These are phyloP conservation scores for Colletotrichum viniferum DNA, from an alignment of 2,329 filamentous ascomycete species.

Conservation along the genomic window DNA sequence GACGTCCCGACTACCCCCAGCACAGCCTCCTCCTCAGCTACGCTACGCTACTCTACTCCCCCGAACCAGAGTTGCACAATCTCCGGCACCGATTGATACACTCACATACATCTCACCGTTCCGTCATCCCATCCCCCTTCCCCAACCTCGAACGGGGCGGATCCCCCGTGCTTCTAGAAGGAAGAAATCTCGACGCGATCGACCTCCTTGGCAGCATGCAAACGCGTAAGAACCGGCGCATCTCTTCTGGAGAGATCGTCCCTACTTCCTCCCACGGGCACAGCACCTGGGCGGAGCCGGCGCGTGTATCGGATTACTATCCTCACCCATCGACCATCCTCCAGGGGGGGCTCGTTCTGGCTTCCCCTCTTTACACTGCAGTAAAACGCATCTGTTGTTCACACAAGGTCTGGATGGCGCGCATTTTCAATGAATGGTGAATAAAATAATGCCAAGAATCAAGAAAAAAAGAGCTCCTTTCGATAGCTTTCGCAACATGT, in stretches of 20 bases:
- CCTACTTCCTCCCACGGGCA: background rate
- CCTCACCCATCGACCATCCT: background rate
- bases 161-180: constrained; percentile 12
- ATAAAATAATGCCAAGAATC: constrained; percentile 1
- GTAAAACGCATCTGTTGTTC: background rate
- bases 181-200: background rate
- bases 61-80: background rate
- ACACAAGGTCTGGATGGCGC: background rate
- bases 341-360: background rate
- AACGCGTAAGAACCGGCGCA: background rate
- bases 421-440: background rate
- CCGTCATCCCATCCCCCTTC: constrained; percentile 6
- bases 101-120: background rate
- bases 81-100: background rate
- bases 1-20: background rate
- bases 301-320: background rate
- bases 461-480: background rate
- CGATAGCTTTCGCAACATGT: background rate
- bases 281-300: background rate
- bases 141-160: background rate
- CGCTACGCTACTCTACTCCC: background rate
- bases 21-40: background rate
- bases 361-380: background rate
- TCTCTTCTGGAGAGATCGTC: background rate
- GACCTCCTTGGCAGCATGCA: background rate